A percentile compares a stretch with the other conserved stretches of the same genome.
Evolutionary conservation across 768 basidiomycete species (phyloP).

Genomic region (Pleurotus platypus): DNA sequence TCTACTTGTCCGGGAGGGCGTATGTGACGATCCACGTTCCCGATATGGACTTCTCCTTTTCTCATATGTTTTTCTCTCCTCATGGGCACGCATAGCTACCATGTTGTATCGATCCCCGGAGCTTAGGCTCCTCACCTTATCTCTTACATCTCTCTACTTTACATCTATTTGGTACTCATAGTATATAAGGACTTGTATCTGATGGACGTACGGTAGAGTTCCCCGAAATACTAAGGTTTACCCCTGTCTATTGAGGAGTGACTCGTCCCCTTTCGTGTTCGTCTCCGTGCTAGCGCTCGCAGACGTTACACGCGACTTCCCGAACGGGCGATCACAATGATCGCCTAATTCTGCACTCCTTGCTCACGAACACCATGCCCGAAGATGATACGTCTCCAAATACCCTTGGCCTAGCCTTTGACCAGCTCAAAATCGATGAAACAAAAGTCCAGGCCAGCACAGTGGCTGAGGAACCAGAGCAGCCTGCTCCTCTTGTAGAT

Average conservation of each 20-base stretch:
- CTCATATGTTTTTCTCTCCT: too few relatives aligned
- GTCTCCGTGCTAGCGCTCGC: too few relatives aligned
- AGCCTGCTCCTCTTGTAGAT: conserved; percentile 13
- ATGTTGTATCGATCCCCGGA: too few relatives aligned
- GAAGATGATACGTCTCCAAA: conserved; percentile 31
- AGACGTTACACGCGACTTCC: not conserved
- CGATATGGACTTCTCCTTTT: too few relatives aligned
- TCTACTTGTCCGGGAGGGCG: too few relatives aligned
- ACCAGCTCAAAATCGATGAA: conserved; percentile 39
- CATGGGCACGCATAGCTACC: too few relatives aligned
- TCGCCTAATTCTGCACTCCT: not conserved
- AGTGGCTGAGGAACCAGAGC: conserved; percentile 5
- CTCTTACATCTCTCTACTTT: too few relatives aligned
- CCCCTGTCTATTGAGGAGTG: too few relatives aligned
- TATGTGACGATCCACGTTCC: too few relatives aligned
- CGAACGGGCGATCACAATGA: not conserved
- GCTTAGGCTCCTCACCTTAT: too few relatives aligned
- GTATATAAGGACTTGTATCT: not conserved
- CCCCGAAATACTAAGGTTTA: not conserved
- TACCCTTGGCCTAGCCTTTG: conserved; percentile 71
- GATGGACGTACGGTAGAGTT: not conserved
- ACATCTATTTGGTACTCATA: not conserved
- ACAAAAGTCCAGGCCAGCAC: conserved; percentile 10
- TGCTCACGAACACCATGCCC: not conserved
- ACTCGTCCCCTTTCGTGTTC: too few relatives aligned